Conservation (phyloP, 805 yeast species). For the Metschnikowia sp. region DNA sequence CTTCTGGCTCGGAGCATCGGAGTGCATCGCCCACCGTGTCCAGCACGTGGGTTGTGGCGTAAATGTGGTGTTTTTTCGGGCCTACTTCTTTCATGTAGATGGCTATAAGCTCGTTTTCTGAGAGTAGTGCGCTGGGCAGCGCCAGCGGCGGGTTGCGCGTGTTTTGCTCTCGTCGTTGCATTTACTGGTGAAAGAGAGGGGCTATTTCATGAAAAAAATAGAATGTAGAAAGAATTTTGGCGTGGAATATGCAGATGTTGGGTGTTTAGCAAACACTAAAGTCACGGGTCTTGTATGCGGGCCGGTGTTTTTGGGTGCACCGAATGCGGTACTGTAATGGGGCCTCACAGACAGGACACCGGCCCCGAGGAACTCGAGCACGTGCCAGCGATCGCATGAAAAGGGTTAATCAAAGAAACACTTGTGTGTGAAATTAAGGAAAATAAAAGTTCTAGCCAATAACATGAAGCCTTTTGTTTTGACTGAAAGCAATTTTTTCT, state of each 20-base stretch:
- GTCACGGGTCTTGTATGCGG: conserved; percentile 1
- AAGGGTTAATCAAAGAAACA: no score
- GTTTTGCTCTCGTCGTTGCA: conserved; percentile 3
- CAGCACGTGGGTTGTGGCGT: conserved; percentile 8
- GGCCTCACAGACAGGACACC: background rate
- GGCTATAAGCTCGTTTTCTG: conserved; percentile 5
- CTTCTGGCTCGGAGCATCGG: background rate
- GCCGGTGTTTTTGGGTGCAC: conserved; percentile 6
- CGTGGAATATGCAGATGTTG: conserved; percentile 2
- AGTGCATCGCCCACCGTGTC: conserved; percentile 2
- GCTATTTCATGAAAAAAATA: background rate
- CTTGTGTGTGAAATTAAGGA: no score
- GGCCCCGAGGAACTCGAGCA: background rate
- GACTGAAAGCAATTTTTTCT: no score
- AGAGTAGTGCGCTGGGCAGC: background rate
- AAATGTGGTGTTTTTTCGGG: background rate
- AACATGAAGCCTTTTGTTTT: no score
- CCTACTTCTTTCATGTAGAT: conserved; percentile 5
- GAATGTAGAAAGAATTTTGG: background rate
- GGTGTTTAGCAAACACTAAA: conserved; percentile 4
- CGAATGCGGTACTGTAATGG: conserved; percentile 5
- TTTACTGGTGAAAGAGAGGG: background rate
- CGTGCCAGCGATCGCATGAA: no score
- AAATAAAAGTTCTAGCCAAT: no score
- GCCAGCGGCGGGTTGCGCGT: background rate